phyloP scores from a whole-genome alignment of 2,329 filamentous ascomycete species.

The Rhynchosporium graminicola region DNA sequence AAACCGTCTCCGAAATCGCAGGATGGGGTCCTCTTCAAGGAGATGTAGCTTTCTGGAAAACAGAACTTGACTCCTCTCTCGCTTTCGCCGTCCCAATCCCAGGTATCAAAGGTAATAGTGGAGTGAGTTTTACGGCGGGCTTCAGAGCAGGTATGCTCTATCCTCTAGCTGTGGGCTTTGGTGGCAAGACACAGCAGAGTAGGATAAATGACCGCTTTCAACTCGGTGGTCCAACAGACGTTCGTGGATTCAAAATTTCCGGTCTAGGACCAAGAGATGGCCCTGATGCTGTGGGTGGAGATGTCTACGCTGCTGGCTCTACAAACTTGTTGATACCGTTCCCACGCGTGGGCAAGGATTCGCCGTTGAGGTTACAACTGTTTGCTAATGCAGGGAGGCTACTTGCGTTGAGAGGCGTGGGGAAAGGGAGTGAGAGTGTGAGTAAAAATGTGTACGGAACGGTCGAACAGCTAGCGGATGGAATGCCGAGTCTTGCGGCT shows the following conservation, averaged over 20 bases:
- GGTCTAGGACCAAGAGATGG: conserved; percentile 90
- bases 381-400: conserved; percentile 91
- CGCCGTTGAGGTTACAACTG: conserved; percentile 80
- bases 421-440: conserved; percentile 41
- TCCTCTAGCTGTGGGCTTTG: conserved; percentile 69
- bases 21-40: conserved; percentile 81
- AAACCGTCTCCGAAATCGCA: conserved; percentile 79
- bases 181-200: conserved; percentile 60
- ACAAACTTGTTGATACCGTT: conserved; percentile 84
- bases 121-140: conserved; percentile 80
- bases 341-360: conserved; percentile 78
- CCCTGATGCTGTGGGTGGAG: conserved; percentile 82
- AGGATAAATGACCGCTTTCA: conserved; percentile 93
- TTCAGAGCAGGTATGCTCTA: conserved; percentile 81
- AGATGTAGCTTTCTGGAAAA: conserved; percentile 92
- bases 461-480: conserved; percentile 69
- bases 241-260: conserved; percentile 87
- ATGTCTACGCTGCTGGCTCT: conserved; percentile 87
- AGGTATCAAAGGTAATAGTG: conserved; percentile 66
- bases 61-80: conserved; percentile 79
- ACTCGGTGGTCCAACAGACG: conserved; percentile 90
- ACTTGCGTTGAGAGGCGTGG: conserved; percentile 65
- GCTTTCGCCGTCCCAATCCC: conserved; percentile 74
- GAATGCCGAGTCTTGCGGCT: conserved; percentile 80
- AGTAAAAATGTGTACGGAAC: conserved; percentile 52